Evolutionary conservation across 495 filamentous ascomycete species (phyloP), one percentile per base, ranked within the genome.

Genomic region (Cenococcum geophilum): DNA sequence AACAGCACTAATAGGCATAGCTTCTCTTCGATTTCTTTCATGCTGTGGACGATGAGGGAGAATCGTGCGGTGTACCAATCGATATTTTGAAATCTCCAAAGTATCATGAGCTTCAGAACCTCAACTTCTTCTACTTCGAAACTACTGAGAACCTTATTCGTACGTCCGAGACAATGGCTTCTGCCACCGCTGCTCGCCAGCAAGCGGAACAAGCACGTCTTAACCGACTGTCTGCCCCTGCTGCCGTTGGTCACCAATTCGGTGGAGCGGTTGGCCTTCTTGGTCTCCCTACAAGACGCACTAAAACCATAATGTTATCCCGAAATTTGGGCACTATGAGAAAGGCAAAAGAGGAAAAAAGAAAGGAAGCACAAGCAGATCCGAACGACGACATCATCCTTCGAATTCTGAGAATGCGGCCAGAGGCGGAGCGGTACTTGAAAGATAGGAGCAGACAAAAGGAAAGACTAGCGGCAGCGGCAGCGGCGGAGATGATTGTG

Each of bases 71-170:
- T 57, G 89, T 99, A 6, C 87, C 93, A 0, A 79, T 89, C 14
- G 91, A 96, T 72, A 86, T 97, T 23, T 81, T 99, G 67, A 95
- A 91, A 74, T 93, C 88, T 57, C 89, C 93, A 65, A 99, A 99
- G 82, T 97, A 95, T 77, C 92, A 96, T 76, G 95, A 99, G 69
- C 86, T 99, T 59, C 88, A 91, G 67, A 88, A 86, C 58, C 80
- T 99, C 54, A 93, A 95, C 77, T 99, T 97, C 80, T 97, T 97
- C 81, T 97, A 99, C 77, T 92, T 92, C 72, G 92, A 97, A 68
- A 80, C 83, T 20, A 96, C 95, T 14, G 91, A 95, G 58, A 89
- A 87, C 66, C 82, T 99, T 6, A 91, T 97, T 61, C 88, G 92
- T 36, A 93, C 87, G 5, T 95, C 89, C 4, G 95, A 97, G 74